A percentile compares a stretch with the other conserved stretches of the same genome.
Evolutionary conservation across 805 yeast genomes (phyloP).

Genomic region (Cyberlindnera bimundalis): DNA sequence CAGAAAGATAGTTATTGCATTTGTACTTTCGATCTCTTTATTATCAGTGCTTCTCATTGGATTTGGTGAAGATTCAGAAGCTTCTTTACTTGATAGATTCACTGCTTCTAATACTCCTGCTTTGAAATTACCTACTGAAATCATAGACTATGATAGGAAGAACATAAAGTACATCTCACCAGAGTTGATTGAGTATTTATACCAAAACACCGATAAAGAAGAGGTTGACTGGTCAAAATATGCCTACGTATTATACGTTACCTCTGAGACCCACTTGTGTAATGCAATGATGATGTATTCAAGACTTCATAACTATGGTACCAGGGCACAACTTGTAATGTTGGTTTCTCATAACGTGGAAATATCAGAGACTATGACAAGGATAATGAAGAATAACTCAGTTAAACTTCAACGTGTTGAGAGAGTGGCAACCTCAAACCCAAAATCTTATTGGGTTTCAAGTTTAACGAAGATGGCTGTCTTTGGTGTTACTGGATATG

Average conservation of each 20-base stretch:
- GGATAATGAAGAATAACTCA: not conserved
- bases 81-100: not conserved
- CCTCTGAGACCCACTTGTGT: constrained; percentile 47
- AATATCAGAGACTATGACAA: not conserved
- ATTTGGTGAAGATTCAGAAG: not conserved
- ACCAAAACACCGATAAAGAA: constrained; percentile 16
- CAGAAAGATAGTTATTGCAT: too few relatives aligned
- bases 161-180: constrained; percentile 23
- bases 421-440: constrained; percentile 20
- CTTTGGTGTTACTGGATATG: constrained; percentile 46
- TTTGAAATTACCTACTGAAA: not conserved
- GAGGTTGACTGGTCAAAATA: constrained; percentile 38
- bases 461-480: constrained; percentile 54
- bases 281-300: constrained; percentile 47
- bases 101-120: not conserved
- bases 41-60: not conserved
- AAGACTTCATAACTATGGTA: constrained; percentile 34
- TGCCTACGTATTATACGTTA: constrained; percentile 63
- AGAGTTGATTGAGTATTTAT: constrained; percentile 20
- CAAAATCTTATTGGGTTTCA: constrained; percentile 39
- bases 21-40: not conserved
- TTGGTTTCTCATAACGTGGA: constrained; percentile 24
- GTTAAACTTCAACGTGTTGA: not conserved
- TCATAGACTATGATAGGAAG: constrained; percentile 22
- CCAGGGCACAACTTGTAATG: constrained; percentile 46